A percentile compares a stretch with the other conserved stretches of the same genome.
Conservation (phyloP, 257 asterid genomes). For the Solanum sitiens region DNA sequence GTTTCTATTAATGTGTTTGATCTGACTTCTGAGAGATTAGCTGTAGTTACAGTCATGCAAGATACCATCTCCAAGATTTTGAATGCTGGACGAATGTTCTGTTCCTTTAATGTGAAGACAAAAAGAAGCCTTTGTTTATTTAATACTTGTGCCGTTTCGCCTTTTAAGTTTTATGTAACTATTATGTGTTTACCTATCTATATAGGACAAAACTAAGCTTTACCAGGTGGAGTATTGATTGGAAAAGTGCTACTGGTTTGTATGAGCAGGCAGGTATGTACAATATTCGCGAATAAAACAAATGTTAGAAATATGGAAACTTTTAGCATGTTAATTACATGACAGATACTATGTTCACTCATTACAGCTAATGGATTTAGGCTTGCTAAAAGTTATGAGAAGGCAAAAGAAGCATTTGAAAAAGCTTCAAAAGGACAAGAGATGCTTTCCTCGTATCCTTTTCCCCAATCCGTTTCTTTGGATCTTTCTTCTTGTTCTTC, state of each 20-base stretch:
- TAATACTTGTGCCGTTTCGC: neutral
- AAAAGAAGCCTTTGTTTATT: neutral
- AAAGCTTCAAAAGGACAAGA: constrained; percentile 98
- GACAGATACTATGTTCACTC: neutral
- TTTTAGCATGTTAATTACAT: neutral
- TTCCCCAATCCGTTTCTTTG: neutral
- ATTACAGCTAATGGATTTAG: constrained; percentile 64
- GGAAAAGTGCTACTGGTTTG: constrained; percentile 79
- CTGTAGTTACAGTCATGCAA: neutral
- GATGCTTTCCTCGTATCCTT: constrained; percentile 87
- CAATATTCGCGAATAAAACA: neutral
- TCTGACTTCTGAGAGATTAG: neutral
- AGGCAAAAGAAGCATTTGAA: constrained; percentile 88
- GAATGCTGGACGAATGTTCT: neutral
- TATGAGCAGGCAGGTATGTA: constrained; percentile 88
- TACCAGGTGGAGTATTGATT: constrained; percentile 95
- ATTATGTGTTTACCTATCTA: neutral
- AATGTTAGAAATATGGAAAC: neutral
- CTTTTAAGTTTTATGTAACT: neutral
- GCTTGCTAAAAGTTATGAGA: constrained; percentile 51
- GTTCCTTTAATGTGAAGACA: neutral
- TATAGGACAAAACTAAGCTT: constrained; percentile 78
- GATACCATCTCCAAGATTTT: neutral
- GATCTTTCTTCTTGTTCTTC: neutral
- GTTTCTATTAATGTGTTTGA: neutral